Conservation (phyloP, 805 yeast genomes). For the Hanseniaspora thailandica region DNA sequence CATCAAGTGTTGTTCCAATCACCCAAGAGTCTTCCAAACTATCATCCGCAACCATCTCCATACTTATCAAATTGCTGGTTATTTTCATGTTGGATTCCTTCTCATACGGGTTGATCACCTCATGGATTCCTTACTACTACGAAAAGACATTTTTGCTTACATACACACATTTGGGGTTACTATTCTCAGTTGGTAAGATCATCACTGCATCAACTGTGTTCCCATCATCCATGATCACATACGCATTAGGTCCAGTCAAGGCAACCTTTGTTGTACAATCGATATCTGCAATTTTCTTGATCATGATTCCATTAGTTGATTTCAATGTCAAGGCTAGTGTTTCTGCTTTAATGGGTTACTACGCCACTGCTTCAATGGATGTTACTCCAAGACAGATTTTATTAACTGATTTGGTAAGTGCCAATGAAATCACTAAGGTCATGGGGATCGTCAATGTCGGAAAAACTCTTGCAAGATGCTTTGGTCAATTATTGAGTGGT, state of each 20-base stretch:
- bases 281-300: slow-evolving; percentile 61
- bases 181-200: slow-evolving; percentile 54
- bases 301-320: slow-evolving; percentile 40
- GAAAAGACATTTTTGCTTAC: slow-evolving; percentile 42
- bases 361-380: slow-evolving; percentile 68
- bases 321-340: slow-evolving; percentile 35
- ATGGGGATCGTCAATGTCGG: slow-evolving; percentile 80
- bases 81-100: slow-evolving; percentile 77
- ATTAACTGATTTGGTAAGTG: slow-evolving; percentile 52
- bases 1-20: slow-evolving; percentile 1
- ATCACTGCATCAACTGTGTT: slow-evolving; percentile 58
- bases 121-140: slow-evolving; percentile 82
- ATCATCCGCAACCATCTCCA: slow-evolving; percentile 34
- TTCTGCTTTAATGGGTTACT: slow-evolving; percentile 41
- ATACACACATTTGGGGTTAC: slow-evolving; percentile 49
- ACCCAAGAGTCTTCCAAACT: slow-evolving; percentile 13
- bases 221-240: slow-evolving; percentile 64
- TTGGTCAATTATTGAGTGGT: slow-evolving; percentile 77
- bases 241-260: slow-evolving; percentile 60
- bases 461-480: slow-evolving; percentile 70
- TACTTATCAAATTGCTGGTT: slow-evolving; percentile 39
- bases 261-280: slow-evolving; percentile 65
- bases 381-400: slow-evolving; percentile 83
- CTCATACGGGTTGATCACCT: slow-evolving; percentile 77
- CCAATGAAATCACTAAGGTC: slow-evolving; percentile 56